Conservation (phyloP, 352 stramenopile species). For the Aphanomyces euteiches region DNA sequence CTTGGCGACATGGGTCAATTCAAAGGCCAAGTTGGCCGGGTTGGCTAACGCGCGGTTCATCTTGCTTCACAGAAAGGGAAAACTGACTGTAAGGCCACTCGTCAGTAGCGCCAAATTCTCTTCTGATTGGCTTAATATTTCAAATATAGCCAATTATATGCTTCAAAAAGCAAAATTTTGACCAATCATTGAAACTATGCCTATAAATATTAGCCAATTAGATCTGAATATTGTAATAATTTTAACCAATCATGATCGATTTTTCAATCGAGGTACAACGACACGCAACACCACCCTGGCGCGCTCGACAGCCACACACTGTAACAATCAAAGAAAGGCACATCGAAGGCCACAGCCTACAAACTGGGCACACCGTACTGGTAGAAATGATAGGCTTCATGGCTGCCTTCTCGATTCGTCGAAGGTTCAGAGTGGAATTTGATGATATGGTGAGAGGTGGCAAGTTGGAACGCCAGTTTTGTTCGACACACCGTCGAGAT, state of each 20-base stretch:
- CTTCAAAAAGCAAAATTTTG: background rate
- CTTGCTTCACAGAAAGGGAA: background rate
- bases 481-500: too few relatives aligned
- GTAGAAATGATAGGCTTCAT: too few relatives aligned
- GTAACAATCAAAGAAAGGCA: too few relatives aligned
- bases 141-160: background rate
- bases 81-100: conserved; percentile 3
- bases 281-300: too few relatives aligned
- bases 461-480: too few relatives aligned
- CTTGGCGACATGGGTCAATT: conserved; percentile 9
- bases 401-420: too few relatives aligned
- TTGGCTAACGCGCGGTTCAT: conserved; percentile 21
- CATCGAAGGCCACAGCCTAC: too few relatives aligned
- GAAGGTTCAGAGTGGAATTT: too few relatives aligned
- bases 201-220: too few relatives aligned
- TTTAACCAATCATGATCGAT: background rate
- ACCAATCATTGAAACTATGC: background rate
- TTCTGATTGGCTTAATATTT: conserved; percentile 12
- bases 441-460: too few relatives aligned
- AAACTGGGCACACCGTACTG: too few relatives aligned
- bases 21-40: conserved; percentile 17
- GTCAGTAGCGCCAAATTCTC: background rate
- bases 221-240: background rate
- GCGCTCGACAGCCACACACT: too few relatives aligned
- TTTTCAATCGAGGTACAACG: background rate